Conservation (phyloP, 1,284 basidiomycete genomes). For the Tetrapyrgos nigripes region DNA sequence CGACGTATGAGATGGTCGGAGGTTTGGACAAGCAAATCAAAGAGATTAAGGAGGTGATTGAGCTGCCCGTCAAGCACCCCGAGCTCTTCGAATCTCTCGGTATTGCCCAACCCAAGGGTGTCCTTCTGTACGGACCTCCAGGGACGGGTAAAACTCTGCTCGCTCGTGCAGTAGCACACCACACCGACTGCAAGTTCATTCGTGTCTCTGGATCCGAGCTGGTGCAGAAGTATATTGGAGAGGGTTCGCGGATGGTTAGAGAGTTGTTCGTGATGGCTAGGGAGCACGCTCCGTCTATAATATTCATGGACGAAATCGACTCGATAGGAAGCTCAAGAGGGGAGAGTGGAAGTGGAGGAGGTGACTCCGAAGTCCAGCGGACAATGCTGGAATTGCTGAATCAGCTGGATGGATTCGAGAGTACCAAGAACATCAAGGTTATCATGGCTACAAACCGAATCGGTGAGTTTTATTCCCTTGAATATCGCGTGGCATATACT, state of each 20-base stretch:
- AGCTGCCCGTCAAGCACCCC: constrained; percentile 97
- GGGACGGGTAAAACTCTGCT: constrained; percentile 97
- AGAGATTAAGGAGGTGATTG: constrained; percentile 99
- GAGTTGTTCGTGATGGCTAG: constrained; percentile 99
- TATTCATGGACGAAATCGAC: constrained; percentile 99
- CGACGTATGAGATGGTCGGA: constrained; percentile 99
- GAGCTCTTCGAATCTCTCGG: constrained; percentile 97
- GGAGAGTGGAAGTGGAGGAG: constrained; percentile 87
- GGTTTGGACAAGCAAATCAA: constrained; percentile 99
- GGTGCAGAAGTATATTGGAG: constrained; percentile 99
- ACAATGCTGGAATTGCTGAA: constrained; percentile 98
- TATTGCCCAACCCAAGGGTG: constrained; percentile 98
- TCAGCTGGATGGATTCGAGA: constrained; percentile 97
- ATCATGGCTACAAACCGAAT: constrained; percentile 99
- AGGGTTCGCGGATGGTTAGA: constrained; percentile 95
- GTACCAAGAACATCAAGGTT: constrained; percentile 99
- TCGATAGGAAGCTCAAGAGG: constrained; percentile 95
- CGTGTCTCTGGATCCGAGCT: constrained; percentile 95
- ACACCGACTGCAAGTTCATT: constrained; percentile 98
- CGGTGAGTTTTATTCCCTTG: constrained; percentile 50
- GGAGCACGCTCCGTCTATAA: constrained; percentile 98
- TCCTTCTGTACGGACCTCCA: constrained; percentile 94
- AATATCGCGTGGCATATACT: background rate
- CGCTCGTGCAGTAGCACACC: constrained; percentile 94
- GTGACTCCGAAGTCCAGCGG: constrained; percentile 96